Base-by-base conservation (phyloP, 139 green algal species). In the Ostreobium quekettii region DNA sequence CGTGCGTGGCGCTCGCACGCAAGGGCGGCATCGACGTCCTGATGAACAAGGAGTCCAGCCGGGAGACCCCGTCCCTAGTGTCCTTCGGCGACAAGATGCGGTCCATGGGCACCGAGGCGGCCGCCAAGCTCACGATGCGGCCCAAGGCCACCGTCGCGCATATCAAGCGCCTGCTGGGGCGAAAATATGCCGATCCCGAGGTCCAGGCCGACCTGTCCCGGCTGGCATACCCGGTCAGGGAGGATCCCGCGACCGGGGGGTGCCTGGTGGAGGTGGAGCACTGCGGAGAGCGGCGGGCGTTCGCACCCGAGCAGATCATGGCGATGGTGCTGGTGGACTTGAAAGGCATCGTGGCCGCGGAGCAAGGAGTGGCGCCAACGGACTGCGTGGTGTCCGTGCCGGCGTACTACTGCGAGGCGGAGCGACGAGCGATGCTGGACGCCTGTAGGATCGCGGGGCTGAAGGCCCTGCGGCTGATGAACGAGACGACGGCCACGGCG, bases 21-120 rank as follows among this genome's bases (percentile, higher is more conserved):
- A 93, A 93, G 73, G 79, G 91, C 53, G 82, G 84, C 28, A 85
- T 92, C 7, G 90, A 95, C 77, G 90, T 97, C 39, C 71, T 97
- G 26, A 82, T 99, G 53, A 99, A 99, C 82, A 92, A 95, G 68
- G 93, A 98, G 72, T 88, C 73, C 67, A 96, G 90, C 49, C 83
- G 92, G 5, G 91, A 97, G 77, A 97, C 93, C 30, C 90, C 93
- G 15, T 78, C 80, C 24, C 79, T 96, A 36, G 80, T 97, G 8
- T 89, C 85, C 26, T 99, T 99, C 71, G 82, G 77, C 19, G 71
- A 87, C 29, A 93, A 93, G 75, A 82, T 90, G 78, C 80, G 93
- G 36, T 85, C 86, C 67, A 66, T 97, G 39, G 93, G 93, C 60
- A 91, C 86, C 1, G 87, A 91, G 47, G 93, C 78, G 2, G 79